Base-by-base conservation (phyloP, 2,329 filamentous ascomycete species). In the Xenosphaeropsis pyriputrescens region DNA sequence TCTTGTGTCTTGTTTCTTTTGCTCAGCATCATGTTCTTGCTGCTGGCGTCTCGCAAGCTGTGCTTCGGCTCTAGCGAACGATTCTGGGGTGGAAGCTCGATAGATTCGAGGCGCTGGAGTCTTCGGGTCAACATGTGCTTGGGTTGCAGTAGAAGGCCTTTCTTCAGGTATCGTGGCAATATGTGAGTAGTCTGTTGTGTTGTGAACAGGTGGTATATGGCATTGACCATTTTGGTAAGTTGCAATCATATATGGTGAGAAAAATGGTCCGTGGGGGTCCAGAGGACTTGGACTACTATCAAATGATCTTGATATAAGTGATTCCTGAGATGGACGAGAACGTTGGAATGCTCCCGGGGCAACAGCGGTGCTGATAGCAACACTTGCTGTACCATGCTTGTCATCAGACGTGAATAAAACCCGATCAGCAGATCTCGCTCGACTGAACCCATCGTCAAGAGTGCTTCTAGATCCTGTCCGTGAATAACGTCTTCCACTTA, bases 351-450 rank as follows among this genome's bases (percentile, higher is more conserved):
- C 30, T 40, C 80, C 81, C 3, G 76, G 67, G 1, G 70, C 79
- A 16, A 69, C 60, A 1, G 75, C 66, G 4, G 67, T 72, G 52
- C 69, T 81, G 18, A 85, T 49, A 4, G 71, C 72, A 2, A 85
- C 65, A 44, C 72, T 75, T 1, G 82, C 65, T 31, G 68, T 68
- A 2, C 70, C 70, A 42, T 80, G 76, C 45, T 79, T 75, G 50
- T 84, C 76, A 8, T 65, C 60, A 37, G 63, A 73, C 16, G 64
- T 62, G 37, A 79, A 76, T 2, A 60, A 71, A 46, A 45, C 68
- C 32, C 75, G 65, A 41, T 85, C 79, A 6, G 75, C 72, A 0
- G 79, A 84, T 22, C 66, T 68, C 5, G 73, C 70, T 29, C 78
- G 66, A 2, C 65, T 62, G 16, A 59, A 56, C 29, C 70, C 65